A percentile compares a stretch with the other conserved stretches of the same genome.
These are phyloP conservation scores for Geotrichum cucujoidarum DNA, from an alignment of 1,139 yeast genomes.

Conservation along the genomic window DNA sequence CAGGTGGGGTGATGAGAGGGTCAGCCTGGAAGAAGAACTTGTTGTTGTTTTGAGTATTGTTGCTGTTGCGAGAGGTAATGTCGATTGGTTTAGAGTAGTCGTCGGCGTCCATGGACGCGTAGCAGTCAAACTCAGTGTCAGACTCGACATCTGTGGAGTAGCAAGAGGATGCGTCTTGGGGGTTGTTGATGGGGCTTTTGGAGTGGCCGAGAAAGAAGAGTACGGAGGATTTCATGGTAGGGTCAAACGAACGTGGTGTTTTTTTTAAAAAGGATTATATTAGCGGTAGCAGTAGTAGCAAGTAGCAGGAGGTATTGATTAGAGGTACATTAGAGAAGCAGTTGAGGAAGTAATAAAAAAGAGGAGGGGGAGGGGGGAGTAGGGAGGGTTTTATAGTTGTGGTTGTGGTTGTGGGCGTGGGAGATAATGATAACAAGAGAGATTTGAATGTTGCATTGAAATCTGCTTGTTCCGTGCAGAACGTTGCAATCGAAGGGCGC, in stretches of 20 bases:
- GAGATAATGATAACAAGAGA: no score
- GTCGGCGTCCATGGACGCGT: constrained; percentile 9
- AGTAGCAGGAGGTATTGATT: neutral
- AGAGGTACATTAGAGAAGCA: neutral
- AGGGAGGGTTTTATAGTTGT: no score
- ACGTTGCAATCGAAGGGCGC: no score
- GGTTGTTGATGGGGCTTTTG: neutral
- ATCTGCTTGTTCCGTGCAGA: no score
- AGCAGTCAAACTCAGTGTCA: constrained; percentile 6
- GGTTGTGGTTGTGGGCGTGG: no score
- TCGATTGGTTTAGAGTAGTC: constrained; percentile 1
- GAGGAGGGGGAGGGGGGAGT: neutral
- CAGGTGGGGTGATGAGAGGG: no score
- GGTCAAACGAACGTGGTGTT: neutral
- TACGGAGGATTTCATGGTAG: no score
- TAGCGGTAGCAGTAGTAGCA: no score
- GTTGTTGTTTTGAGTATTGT: no score
- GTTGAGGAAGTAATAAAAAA: neutral
- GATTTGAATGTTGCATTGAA: no score
- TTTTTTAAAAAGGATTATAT: neutral
- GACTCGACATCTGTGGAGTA: constrained; percentile 12
- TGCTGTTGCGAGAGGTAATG: neutral
- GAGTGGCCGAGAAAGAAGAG: constrained; percentile 12
- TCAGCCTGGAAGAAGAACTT: no score
- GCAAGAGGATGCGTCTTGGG: constrained; percentile 1